These are phyloP conservation scores for Serendipita sp. DNA, from an alignment of 768 basidiomycete species.

Conservation along the genomic window DNA sequence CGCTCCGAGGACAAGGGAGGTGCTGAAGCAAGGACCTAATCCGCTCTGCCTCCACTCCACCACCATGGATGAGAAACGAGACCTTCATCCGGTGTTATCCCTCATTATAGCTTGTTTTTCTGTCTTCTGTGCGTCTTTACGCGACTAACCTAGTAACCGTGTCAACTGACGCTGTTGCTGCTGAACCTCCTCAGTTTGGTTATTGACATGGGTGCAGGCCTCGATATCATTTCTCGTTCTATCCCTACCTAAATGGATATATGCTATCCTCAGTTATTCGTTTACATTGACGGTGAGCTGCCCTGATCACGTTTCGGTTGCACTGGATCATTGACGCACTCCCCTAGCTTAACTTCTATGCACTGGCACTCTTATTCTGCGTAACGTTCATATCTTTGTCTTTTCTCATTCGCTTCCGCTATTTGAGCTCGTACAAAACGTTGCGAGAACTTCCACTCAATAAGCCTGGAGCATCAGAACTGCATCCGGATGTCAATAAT, in stretches of 20 bases:
- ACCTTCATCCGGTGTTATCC: constrained; percentile 56
- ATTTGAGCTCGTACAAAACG: constrained; percentile 57
- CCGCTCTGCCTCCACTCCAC: not conserved
- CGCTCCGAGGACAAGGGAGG: not conserved
- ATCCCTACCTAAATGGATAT: constrained; percentile 62
- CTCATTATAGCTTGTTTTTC: constrained; percentile 70
- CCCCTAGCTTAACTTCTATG: constrained; percentile 75
- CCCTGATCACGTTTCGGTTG: constrained; percentile 4
- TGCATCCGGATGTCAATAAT: constrained; percentile 84
- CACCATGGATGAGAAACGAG: constrained; percentile 11
- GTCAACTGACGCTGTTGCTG: constrained; percentile 7
- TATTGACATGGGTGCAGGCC: constrained; percentile 59
- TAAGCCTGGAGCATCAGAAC: constrained; percentile 69
- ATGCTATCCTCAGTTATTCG: constrained; percentile 66
- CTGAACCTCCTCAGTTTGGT: constrained; percentile 41
- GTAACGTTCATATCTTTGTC: constrained; percentile 51
- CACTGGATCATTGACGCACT: not conserved
- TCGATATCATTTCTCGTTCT: constrained; percentile 70
- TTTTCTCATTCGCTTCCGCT: constrained; percentile 73
- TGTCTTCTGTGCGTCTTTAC: constrained; percentile 48
- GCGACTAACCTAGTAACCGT: not conserved
- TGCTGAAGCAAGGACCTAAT: not conserved
- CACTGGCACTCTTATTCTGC: constrained; percentile 61
- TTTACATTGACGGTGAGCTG: constrained; percentile 65
- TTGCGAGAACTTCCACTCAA: constrained; percentile 66